Percentiles rank a stretch among this genome's conserved stretches.
Evolutionary conservation across 2,329 filamentous ascomycete species (phyloP).

Genomic region (Fusarium dimerum): DNA sequence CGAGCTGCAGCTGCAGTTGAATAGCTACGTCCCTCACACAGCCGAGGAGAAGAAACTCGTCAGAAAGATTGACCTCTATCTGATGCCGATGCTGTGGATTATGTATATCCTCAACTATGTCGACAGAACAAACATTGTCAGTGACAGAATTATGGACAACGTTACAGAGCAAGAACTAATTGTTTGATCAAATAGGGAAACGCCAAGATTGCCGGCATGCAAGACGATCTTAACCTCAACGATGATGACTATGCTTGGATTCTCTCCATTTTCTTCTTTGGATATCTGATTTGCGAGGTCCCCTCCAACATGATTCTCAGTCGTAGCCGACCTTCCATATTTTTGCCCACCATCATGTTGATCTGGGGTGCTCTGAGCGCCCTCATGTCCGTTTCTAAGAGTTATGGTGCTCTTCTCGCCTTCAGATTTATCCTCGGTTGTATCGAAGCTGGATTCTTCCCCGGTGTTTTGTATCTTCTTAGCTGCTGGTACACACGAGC

Average conservation of each 20-base stretch:
- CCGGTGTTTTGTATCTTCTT: constrained; percentile 53
- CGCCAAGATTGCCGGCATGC: constrained; percentile 3
- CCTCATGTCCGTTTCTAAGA: constrained; percentile 50
- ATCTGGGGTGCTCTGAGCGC: constrained; percentile 43
- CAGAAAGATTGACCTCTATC: constrained; percentile 33
- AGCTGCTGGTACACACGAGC: constrained; percentile 55
- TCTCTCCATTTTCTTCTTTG: constrained; percentile 46
- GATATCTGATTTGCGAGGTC: constrained; percentile 54
- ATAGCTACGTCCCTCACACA: neutral
- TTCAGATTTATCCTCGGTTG: constrained; percentile 49
- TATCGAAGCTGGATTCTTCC: constrained; percentile 53
- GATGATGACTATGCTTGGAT: constrained; percentile 2
- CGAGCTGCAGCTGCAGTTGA: constrained; percentile 3
- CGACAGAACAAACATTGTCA: constrained; percentile 32
- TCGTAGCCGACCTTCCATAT: constrained; percentile 50
- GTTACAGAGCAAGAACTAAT: neutral
- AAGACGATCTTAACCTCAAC: constrained; percentile 1
- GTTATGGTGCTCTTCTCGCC: constrained; percentile 48
- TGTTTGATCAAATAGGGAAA: neutral
- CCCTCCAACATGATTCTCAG: constrained; percentile 55
- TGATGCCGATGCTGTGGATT: constrained; percentile 32
- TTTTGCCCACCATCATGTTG: constrained; percentile 50
- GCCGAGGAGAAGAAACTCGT: constrained; percentile 19
- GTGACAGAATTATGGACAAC: neutral
- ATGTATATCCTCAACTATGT: constrained; percentile 33